Evolutionary conservation across 345 rosid genomes (phyloP), one percentile per base, ranked within the genome.

Genomic region (Clarkia xantiana): DNA sequence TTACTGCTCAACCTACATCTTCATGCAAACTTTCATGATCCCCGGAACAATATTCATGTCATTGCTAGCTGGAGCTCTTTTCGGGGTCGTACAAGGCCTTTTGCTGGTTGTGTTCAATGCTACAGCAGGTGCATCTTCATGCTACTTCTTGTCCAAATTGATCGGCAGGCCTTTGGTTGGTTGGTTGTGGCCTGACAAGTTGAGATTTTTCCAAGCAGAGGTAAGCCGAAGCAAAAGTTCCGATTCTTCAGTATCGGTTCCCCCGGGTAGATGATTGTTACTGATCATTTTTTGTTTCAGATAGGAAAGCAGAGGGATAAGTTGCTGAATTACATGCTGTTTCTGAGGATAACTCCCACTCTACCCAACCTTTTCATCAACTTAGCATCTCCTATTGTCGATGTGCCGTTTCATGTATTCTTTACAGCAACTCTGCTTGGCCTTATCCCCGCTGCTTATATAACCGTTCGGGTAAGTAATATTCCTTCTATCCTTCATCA

Each of bases 1-100:
- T 49, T 90, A 90, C 69, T 86, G 94, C 71, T 78, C 0, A 5
- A 90, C 89, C 0, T 90, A 90, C 67, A 83, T 90, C 64, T 90
- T 86, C 72, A 86, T 86, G 97, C 97, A 90, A 74, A 90, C 97
- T 17, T 90, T 90, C 53, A 90, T 90, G 97, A 90, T 86, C 52
- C 96, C 96, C 12, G 97, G 97, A 65, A 90, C 97, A 12, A 83
- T 90, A 70, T 90, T 90, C 71, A 83, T 90, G 97, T 90, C 97
- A 42, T 54, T 86, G 63, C 86, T 90, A 14, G 97, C 97, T 36
- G 97, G 96, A 62, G 97, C 97, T 46, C 94, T 90, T 54, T 90
- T 83, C 62, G 97, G 97, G 0, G 86, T 81, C 43, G 40, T 81
- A 29, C 77, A 80, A 73, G 97, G 96, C 54, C 76, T 86, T 59